These are phyloP conservation scores for Colletotrichum sp. DNA, from an alignment of 2,329 filamentous ascomycete species.

Conservation along the genomic window DNA sequence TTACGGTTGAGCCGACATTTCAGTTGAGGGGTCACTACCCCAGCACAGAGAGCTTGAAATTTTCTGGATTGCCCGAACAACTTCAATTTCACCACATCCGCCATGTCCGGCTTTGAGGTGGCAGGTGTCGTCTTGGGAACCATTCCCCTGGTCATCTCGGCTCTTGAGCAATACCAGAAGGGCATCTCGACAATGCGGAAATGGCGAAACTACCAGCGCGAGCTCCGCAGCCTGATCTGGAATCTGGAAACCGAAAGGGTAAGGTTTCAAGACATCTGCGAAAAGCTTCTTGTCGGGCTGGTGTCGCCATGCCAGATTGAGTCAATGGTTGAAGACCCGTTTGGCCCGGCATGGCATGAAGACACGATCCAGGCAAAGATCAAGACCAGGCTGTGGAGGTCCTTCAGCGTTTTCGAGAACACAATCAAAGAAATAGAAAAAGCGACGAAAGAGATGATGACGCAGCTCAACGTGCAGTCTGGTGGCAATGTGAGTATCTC, in stretches of 20 bases:
- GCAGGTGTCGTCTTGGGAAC: slow-evolving; percentile 26
- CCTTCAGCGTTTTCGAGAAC: slow-evolving; percentile 26
- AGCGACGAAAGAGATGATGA: slow-evolving; percentile 23
- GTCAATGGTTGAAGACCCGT: slow-evolving; percentile 31
- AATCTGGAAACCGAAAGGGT: slow-evolving; percentile 28
- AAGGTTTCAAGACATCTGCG: slow-evolving; percentile 32
- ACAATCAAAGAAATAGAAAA: slow-evolving; percentile 25
- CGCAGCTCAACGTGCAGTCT: not conserved
- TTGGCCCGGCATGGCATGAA: slow-evolving; percentile 31
- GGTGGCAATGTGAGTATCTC: not conserved
- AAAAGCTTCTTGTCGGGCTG: slow-evolving; percentile 30
- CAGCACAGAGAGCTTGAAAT: too few species aligned
- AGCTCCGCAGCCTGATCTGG: slow-evolving; percentile 25
- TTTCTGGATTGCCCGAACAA: too few species aligned
- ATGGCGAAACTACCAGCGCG: slow-evolving; percentile 22
- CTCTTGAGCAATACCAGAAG: slow-evolving; percentile 23
- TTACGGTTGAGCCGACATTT: not conserved
- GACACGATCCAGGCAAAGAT: slow-evolving; percentile 23
- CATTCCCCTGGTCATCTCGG: slow-evolving; percentile 22
- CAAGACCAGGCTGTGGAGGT: slow-evolving; percentile 25
- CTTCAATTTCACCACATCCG: too few species aligned
- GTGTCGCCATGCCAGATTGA: slow-evolving; percentile 27
- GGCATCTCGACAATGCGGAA: slow-evolving; percentile 22
- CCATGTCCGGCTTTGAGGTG: slow-evolving; percentile 28
- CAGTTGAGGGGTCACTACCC: not conserved